Evolutionary conservation across 768 basidiomycete genomes (phyloP).

Genomic region (Leccinum disarticulatum): DNA sequence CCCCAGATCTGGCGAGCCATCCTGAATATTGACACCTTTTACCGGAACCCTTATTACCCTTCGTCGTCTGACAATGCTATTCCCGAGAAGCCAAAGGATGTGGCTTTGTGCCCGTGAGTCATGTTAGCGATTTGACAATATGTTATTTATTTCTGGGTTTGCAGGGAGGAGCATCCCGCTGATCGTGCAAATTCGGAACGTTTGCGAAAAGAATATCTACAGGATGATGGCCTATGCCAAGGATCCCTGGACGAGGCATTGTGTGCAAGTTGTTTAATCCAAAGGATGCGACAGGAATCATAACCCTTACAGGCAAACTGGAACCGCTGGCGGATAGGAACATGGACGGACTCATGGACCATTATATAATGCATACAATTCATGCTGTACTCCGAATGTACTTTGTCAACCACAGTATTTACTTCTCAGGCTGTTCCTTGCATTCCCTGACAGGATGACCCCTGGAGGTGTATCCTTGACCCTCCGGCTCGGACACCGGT

Average conservation of each 20-base stretch:
- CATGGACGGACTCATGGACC: neutral
- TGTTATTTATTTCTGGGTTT: neutral
- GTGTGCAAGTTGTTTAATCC: neutral
- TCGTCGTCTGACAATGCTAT: neutral
- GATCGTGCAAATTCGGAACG: neutral
- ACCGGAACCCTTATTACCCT: conserved; percentile 2
- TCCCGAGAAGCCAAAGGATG: neutral
- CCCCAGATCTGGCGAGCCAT: conserved; percentile 18
- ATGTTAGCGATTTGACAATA: no score
- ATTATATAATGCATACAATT: no score
- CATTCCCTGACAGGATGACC: no score
- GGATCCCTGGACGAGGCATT: neutral
- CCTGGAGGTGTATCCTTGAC: no score
- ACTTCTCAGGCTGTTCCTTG: no score
- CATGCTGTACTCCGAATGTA: no score
- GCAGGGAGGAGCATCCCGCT: neutral
- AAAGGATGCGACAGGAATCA: neutral
- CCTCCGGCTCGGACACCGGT: no score
- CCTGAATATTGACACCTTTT: conserved; percentile 17
- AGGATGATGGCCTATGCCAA: neutral
- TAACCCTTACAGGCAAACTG: no score
- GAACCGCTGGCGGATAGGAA: neutral
- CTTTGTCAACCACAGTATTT: no score
- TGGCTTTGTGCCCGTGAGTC: conserved; percentile 2
- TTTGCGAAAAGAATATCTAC: neutral